Evolutionary conservation across 2,329 filamentous ascomycete genomes (phyloP), one percentile per base, ranked within the genome.

Genomic region (Neopestalotiopsis rosae): DNA sequence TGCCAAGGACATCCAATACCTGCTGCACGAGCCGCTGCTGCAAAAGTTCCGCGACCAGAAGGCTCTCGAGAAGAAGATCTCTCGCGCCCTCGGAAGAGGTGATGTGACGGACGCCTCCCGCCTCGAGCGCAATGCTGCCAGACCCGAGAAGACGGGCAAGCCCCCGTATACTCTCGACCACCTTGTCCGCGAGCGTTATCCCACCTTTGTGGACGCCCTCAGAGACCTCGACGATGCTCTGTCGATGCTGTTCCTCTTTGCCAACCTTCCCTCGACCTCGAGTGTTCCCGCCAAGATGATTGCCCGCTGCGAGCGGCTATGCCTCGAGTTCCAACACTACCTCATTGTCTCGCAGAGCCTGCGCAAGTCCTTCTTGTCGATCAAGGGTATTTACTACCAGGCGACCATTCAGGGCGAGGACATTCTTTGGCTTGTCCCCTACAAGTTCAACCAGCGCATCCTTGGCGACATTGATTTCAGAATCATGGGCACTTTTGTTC

Each of bases 371-470:
- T 99, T 99, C 85, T 84, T 99, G 73, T 97, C 94, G 1, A 98
- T 99, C 83, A 99, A 99, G 87, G 96, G 96, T 71, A 98, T 99
- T 77, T 99, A 99, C 85, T 99, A 98, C 83, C 95, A 98, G 84
- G 96, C 95, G 30, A 98, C 92, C 65, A 97, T 99, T 71, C 94
- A 98, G 81, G 96, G 96, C 63, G 95, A 99, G 83, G 95, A 98
- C 77, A 92, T 99, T 64, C 86, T 98, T 73, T 99, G 96, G 96
- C 87, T 99, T 52, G 95, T 98, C 12, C 96, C 96, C 1, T 99
- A 99, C 85, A 94, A 94, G 81, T 99, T 99, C 83, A 97, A 98
- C 78, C 96, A 99, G 85, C 88, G 93, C 74, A 91, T 97, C 14
- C 93, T 96, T 56, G 94, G 92, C 69, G 96, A 99, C 81, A 92